Evolutionary conservation across 1,284 basidiomycete genomes (phyloP), one percentile per base, ranked within the genome.

Genomic region (Leccinum griseonigrum): DNA sequence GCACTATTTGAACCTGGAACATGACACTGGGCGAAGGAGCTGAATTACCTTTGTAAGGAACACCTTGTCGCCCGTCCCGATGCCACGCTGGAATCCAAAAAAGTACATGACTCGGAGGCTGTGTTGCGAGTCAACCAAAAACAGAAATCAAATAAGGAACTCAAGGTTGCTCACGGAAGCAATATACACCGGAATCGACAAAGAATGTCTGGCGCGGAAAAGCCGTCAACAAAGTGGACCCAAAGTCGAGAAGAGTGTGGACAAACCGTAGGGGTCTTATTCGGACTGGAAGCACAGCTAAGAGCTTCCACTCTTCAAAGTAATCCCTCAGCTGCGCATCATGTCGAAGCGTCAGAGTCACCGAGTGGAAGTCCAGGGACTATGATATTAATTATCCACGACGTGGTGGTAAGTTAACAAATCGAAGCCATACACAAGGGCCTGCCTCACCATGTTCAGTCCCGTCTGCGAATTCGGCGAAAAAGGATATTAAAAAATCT

Each of bases 31-130:
- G 10, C 3, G 36, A 50, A 62, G 72, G n/a, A 58, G 18, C 4
- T 0, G n/a, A 55, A 10, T 43, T 14, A 88, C 90, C 79, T 86
- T 89, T 56, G 80, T 83, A 64, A 92, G 85, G 71, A 90, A 89
- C 18, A 90, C 69, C 40, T 85, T 76, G 69, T 91, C 90, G 1
- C 80, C 81, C 1, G 79, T 73, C 63, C 85, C 79, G 46, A 90
- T 81, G 0, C 90, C 90, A 7, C 86, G 81, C 65, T 86, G 83
- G 72, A 85, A 92, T 3, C 89, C 91, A 67, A 93, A 92, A 0
- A 90, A 92, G 70, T 85, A 91, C 87, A 92, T 91, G 50, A 93
- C 91, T 26, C 22, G 22, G 9, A 93, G 82, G 18, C 91, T 26
- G 22, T 0, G 51, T 50, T 29, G 7, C 34, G 22, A 46, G 28